These are phyloP conservation scores for Murraya koenigii DNA, from an alignment of 345 rosid genomes.

Conservation along the genomic window DNA sequence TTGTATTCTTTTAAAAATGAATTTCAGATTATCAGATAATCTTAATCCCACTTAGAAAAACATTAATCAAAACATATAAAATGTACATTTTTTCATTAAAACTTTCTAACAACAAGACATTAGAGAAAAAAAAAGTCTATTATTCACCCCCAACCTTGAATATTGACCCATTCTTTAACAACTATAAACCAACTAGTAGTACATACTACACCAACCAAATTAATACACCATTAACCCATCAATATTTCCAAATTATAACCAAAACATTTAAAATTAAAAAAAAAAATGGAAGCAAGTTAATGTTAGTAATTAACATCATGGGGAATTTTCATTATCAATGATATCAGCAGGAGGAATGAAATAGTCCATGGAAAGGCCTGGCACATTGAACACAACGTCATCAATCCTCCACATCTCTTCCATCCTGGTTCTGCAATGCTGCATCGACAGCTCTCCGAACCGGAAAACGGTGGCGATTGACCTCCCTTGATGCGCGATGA, in stretches of 20 bases:
- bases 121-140: background rate
- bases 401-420: conserved; percentile 91
- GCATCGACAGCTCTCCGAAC: conserved; percentile 69
- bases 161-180: conserved; percentile 3
- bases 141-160: conserved; percentile 12
- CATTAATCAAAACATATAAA: too few relatives aligned
- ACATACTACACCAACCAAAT: conserved; percentile 2
- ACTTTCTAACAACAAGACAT: too few relatives aligned
- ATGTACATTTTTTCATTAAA: too few relatives aligned
- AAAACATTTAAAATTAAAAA: background rate
- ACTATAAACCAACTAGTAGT: background rate
- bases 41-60: too few relatives aligned
- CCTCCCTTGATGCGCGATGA: conserved; percentile 79
- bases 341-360: conserved; percentile 97
- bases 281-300: background rate
- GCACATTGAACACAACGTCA: conserved; percentile 89
- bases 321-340: conserved; percentile 33
- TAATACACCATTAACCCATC: conserved; percentile 13
- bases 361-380: conserved; percentile 76
- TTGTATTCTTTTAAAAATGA: too few relatives aligned
- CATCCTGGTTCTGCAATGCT: conserved; percentile 80
- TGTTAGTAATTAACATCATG: conserved; percentile 11
- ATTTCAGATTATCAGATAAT: too few relatives aligned
- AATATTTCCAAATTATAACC: conserved; percentile 3
- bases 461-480: conserved; percentile 87